Evolutionary conservation across 1,284 basidiomycete species (phyloP).

Genomic region (Mrakiaceae sp.): DNA sequence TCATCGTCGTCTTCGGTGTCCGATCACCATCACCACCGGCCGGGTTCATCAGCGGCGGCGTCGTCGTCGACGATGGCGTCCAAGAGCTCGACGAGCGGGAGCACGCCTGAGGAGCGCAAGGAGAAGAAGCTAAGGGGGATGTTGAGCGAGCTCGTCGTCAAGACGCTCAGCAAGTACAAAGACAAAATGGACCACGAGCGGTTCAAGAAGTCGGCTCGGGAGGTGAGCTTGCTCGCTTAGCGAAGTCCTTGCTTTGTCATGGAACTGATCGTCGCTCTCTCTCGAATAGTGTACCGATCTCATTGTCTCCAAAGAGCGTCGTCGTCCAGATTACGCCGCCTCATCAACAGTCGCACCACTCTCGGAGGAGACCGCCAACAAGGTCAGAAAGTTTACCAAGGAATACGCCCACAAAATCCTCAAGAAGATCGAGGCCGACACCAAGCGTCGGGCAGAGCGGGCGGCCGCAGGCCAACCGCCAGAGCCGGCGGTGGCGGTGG

Average conservation of each 20-base stretch:
- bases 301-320: conserved; percentile 88
- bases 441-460: no score
- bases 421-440: neutral
- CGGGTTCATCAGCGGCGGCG: no score
- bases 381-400: conserved; percentile 89
- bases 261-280: neutral
- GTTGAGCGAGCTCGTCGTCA: conserved; percentile 80
- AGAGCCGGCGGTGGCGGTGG: no score
- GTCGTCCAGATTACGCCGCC: conserved; percentile 61
- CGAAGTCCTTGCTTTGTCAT: conserved; percentile 7
- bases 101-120: conserved; percentile 45
- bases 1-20: no score
- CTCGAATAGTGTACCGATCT: conserved; percentile 54
- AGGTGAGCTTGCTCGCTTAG: conserved; percentile 45
- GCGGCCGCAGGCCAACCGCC: no score
- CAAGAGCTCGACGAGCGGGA: conserved; percentile 33
- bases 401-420: conserved; percentile 48
- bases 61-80: conserved; percentile 21
- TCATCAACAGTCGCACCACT: conserved; percentile 53
- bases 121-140: conserved; percentile 75
- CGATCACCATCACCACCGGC: no score
- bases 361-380: conserved; percentile 71
- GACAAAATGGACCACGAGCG: conserved; percentile 66
- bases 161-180: conserved; percentile 79
- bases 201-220: conserved; percentile 93